phyloP scores from a whole-genome alignment of 257 asterid genomes.

The Scutellaria barbata region DNA sequence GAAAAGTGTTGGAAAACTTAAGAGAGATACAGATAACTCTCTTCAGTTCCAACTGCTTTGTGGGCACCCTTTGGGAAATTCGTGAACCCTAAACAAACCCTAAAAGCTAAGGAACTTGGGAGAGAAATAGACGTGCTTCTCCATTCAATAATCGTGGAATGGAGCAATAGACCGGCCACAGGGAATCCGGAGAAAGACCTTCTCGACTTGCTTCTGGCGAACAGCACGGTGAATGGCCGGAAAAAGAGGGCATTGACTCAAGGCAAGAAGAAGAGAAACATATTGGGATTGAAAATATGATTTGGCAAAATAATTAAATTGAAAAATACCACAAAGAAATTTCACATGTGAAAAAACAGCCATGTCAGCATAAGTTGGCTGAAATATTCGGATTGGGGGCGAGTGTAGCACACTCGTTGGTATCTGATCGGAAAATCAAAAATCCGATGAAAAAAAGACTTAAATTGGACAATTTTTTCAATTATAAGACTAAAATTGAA shows the following conservation, averaged over 20 bases:
- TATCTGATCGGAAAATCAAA: no score
- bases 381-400: no score
- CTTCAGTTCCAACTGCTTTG: conserved; percentile 70
- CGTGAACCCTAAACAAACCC: conserved; percentile 54
- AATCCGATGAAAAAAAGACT: no score
- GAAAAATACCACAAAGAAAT: no score
- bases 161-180: conserved; percentile 32
- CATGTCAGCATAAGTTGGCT: no score
- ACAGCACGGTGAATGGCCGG: conserved; percentile 43
- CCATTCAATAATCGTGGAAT: conserved; percentile 43
- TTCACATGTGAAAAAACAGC: no score
- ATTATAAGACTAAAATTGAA: no score
- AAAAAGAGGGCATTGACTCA: conserved; percentile 50
- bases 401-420: no score
- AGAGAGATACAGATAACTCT: conserved; percentile 71
- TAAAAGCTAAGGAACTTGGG: conserved; percentile 64
- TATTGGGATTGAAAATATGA: no score
- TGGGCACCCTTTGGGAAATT: conserved; percentile 78
- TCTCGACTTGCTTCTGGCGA: conserved; percentile 61
- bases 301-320: no score
- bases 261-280: no score
- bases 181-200: conserved; percentile 50
- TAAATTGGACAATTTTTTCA: no score
- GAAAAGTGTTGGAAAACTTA: conserved; percentile 62
- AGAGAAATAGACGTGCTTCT: conserved; percentile 66